Evolutionary conservation across 2,329 filamentous ascomycete species (phyloP).

Genomic region (Trichoderma polysporum): DNA sequence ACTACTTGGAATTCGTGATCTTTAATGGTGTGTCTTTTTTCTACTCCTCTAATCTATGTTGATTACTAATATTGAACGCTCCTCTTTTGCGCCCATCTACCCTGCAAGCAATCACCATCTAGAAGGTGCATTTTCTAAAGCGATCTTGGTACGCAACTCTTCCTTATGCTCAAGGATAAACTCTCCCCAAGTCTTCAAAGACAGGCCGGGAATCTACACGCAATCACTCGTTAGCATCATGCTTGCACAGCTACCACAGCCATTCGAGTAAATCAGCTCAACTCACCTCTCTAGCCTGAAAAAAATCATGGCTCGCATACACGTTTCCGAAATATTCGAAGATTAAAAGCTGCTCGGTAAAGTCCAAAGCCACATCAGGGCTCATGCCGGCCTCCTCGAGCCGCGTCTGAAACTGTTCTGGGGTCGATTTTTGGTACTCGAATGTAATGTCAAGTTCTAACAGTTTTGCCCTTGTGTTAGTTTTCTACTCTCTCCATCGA

Average conservation of each 20-base stretch:
- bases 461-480: not conserved
- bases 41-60: too few species aligned
- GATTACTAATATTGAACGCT: too few species aligned
- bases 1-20: too few species aligned
- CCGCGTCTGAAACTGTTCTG: not conserved
- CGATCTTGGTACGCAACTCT: not conserved
- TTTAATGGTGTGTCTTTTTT: too few species aligned
- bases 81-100: too few species aligned
- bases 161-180: not conserved
- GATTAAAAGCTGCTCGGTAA: not conserved
- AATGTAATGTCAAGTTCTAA: not conserved
- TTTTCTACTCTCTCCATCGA: not conserved
- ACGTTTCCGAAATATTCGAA: not conserved
- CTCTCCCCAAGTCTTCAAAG: not conserved
- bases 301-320: not conserved
- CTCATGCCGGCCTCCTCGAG: not conserved
- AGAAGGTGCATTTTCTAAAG: too few species aligned
- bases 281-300: not conserved
- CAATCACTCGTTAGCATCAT: not conserved
- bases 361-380: not conserved
- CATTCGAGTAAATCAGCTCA: not conserved
- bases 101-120: too few species aligned
- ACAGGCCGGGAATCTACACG: not conserved
- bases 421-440: not conserved
- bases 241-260: not conserved